phyloP scores from a whole-genome alignment of 228 moss, liverwort and hornwort species.

The Sphagnum fallax region DNA sequence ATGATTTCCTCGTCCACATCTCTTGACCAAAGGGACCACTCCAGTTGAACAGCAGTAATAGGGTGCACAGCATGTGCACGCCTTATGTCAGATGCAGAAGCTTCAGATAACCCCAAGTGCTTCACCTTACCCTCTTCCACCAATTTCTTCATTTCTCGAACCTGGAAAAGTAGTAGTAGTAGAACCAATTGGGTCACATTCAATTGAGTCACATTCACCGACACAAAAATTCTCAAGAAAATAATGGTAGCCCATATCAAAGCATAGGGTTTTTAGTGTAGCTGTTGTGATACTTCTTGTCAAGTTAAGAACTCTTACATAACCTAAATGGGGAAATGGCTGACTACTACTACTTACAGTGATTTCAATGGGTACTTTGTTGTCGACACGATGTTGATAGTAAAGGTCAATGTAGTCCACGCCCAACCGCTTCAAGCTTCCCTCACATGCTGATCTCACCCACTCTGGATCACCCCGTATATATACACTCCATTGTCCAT shows the following conservation, averaged over 20 bases:
- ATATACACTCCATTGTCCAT: not conserved
- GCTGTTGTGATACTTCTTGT: too few species aligned
- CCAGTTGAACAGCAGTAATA: constrained; percentile 21
- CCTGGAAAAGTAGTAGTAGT: not conserved
- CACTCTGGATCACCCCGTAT: constrained; percentile 1
- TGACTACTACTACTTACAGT: not conserved
- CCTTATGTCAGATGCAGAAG: constrained; percentile 8
- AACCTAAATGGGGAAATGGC: too few species aligned
- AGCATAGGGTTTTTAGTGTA: too few species aligned
- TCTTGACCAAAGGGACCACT: constrained; percentile 26
- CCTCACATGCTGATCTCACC: not conserved
- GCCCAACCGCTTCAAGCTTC: not conserved
- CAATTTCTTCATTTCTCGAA: constrained; percentile 18
- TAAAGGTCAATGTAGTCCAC: constrained; percentile 8
- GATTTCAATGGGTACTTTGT: constrained; percentile 4
- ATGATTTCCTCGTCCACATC: constrained; percentile 15
- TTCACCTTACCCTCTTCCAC: constrained; percentile 21
- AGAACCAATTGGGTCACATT: too few species aligned
- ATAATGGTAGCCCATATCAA: too few species aligned
- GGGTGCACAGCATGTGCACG: constrained; percentile 23
- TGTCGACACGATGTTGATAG: constrained; percentile 2
- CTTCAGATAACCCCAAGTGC: constrained; percentile 19
- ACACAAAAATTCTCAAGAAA: too few species aligned
- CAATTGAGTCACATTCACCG: too few species aligned
- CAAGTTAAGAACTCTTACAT: too few species aligned